Evolutionary conservation across 495 filamentous ascomycete species (phyloP), one percentile per base, ranked within the genome.

Genomic region (Neurospora sp.): DNA sequence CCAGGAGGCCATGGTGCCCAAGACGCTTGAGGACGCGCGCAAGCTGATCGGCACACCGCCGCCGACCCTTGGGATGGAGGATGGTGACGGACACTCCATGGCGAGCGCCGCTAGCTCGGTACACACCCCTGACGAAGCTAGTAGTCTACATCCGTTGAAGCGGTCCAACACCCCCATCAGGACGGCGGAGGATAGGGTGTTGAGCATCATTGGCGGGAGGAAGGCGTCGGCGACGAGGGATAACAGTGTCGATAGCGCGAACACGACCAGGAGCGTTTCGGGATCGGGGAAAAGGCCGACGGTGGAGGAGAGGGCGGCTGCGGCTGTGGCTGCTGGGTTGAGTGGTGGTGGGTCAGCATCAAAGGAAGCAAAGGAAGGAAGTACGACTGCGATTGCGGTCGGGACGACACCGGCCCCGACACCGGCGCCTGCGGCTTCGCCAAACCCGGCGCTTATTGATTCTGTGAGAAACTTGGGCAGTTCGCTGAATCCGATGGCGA

Each of bases 11-110:
- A 76, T 86, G 37, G 83, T 97, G 1, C 96, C 96, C 14, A 93
- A 93, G 73, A 98, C 96, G 8, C 83, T 99, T 1, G 96, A 96
- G 70, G 96, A 99, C 74, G 96, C 94, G 31, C 88, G 94, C 59
- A 94, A 91, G 79, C 87, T 99, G 12, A 91, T 99, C 68, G 89
- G 89, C 73, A 88, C 91, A 3, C 89, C 92, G n/a, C 81, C 85
- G 20, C 83, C 83, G 10, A 78, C 83, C 16, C 80, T 80, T 27
- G 35, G 35, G 35, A 81, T 85, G 44, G 89, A 89, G 31, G 87
- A 90, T 44, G 87, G 90, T 44, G 85, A 81, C 68, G 73, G 53
- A 8, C 35, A 31, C 4, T 65, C 53, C 53, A 65, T 37, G 31
- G 53, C 53, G 22, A 14, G 83, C 4, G 79, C 76, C 3, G 81